A percentile compares a stretch with the other conserved stretches of the same genome.
Conservation (phyloP, 257 asterid species). For the Catharanthus roseus region DNA sequence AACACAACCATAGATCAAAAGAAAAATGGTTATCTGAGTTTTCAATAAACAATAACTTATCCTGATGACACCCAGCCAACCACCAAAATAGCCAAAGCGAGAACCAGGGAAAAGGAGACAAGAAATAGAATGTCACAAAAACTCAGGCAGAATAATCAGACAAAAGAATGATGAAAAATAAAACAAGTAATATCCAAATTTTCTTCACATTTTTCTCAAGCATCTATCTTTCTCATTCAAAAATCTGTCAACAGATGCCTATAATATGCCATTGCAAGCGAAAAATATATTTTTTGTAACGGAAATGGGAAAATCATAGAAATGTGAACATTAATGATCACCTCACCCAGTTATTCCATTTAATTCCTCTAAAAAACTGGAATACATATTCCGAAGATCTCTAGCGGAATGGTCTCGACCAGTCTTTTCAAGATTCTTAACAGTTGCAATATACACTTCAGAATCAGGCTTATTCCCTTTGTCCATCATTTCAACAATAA, state of each 20-base stretch:
- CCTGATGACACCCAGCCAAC: background rate
- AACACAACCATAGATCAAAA: too few relatives aligned
- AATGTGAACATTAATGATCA: background rate
- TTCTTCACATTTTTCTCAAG: background rate
- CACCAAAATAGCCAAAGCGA: background rate
- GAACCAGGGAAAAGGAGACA: background rate
- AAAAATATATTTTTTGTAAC: too few relatives aligned
- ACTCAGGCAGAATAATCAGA: background rate
- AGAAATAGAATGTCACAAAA: background rate
- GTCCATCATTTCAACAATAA: slow-evolving; percentile 65
- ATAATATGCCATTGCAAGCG: background rate
- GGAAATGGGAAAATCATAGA: background rate
- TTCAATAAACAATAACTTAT: too few relatives aligned
- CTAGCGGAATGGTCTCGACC: slow-evolving; percentile 40
- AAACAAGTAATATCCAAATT: background rate
- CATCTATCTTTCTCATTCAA: background rate
- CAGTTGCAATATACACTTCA: slow-evolving; percentile 32
- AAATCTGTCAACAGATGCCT: background rate
- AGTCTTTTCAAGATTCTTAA: slow-evolving; percentile 36
- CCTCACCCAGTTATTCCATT: background rate
- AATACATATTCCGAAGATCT: slow-evolving; percentile 30
- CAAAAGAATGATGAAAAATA: background rate
- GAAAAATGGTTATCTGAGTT: too few relatives aligned
- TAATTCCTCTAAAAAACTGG: background rate
- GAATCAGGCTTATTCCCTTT: slow-evolving; percentile 60